phyloP scores from a whole-genome alignment of 2,329 filamentous ascomycete species.

The Fusarium cyanostomum region DNA sequence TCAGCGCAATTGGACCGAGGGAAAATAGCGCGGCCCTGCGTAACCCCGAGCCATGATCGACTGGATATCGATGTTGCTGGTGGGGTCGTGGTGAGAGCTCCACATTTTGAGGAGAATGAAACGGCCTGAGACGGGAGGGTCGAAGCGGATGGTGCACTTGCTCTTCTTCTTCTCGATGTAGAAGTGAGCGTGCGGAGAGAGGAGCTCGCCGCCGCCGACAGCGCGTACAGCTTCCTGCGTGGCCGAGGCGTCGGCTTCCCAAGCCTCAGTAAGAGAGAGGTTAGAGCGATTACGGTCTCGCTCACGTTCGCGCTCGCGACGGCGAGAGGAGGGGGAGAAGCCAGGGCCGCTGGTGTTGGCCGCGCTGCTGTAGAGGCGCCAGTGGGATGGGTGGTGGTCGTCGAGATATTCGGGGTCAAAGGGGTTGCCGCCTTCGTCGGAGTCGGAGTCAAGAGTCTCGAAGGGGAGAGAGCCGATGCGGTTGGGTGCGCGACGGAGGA shows the following conservation, averaged over 20 bases:
- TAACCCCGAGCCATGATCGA: constrained; percentile 85
- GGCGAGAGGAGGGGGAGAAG: constrained; percentile 22
- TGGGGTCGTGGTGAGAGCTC: constrained; percentile 74
- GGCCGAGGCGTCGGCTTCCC: constrained; percentile 61
- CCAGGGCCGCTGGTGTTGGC: constrained; percentile 22
- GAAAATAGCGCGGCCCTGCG: constrained; percentile 86
- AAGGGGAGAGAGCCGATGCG: constrained; percentile 65
- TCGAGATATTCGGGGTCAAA: constrained; percentile 45
- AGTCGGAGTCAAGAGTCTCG: constrained; percentile 57
- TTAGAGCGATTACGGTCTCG: constrained; percentile 28
- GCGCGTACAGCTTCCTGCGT: constrained; percentile 66
- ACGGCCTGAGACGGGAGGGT: constrained; percentile 81
- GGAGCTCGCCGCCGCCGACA: constrained; percentile 67
- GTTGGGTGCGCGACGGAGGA: constrained; percentile 56
- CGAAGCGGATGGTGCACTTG: constrained; percentile 87
- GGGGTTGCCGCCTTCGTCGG: constrained; percentile 43
- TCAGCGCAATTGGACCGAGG: constrained; percentile 70
- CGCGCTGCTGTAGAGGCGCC: constrained; percentile 36
- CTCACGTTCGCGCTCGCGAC: constrained; percentile 33
- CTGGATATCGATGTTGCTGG: constrained; percentile 86
- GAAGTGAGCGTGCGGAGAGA: constrained; percentile 82
- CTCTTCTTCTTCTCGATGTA: constrained; percentile 84
- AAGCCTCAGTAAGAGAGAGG: constrained; percentile 47
- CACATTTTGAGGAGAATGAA: constrained; percentile 92
- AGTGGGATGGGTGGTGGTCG: constrained; percentile 38